Conservation (phyloP, 1,284 basidiomycete species). For the Stygiomarasmius scandens region DNA sequence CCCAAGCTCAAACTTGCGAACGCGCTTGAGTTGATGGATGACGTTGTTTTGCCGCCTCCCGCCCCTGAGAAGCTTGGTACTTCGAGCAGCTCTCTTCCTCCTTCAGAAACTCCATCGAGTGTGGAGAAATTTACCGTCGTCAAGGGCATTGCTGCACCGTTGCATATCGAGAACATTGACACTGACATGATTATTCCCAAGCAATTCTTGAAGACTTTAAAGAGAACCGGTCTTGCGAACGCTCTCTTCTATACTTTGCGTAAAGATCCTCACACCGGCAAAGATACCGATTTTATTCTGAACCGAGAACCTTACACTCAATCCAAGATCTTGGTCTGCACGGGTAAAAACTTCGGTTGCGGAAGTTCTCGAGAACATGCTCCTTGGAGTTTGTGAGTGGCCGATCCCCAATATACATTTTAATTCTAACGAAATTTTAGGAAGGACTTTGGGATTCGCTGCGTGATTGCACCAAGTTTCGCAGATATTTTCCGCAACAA, state of each 20-base stretch:
- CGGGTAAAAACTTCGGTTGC: conserved; percentile 93
- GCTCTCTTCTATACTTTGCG: conserved; percentile 88
- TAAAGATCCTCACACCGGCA: conserved; percentile 78
- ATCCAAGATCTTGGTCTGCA: conserved; percentile 87
- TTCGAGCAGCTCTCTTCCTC: conserved; percentile 38
- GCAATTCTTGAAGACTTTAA: conserved; percentile 94
- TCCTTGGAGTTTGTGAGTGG: conserved; percentile 88
- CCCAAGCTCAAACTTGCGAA: conserved; percentile 70
- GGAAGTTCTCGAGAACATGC: conserved; percentile 95
- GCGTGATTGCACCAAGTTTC: conserved; percentile 91
- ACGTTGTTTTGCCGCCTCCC: conserved; percentile 72
- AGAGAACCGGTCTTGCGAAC: conserved; percentile 89
- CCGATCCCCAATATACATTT: background rate
- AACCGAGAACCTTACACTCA: conserved; percentile 85
- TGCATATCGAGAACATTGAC: conserved; percentile 92
- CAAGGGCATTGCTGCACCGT: conserved; percentile 86
- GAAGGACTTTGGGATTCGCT: conserved; percentile 93
- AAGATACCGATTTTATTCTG: conserved; percentile 86
- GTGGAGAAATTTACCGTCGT: conserved; percentile 80
- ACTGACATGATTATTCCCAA: conserved; percentile 98
- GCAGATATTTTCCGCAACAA: conserved; percentile 95
- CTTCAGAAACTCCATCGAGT: conserved; percentile 58
- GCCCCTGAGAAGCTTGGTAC: conserved; percentile 29
- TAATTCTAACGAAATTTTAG: conserved; percentile 36
- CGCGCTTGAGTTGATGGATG: conserved; percentile 77